Base-by-base conservation (phyloP, 805 yeast species). In the Lipomyces japonicus region DNA sequence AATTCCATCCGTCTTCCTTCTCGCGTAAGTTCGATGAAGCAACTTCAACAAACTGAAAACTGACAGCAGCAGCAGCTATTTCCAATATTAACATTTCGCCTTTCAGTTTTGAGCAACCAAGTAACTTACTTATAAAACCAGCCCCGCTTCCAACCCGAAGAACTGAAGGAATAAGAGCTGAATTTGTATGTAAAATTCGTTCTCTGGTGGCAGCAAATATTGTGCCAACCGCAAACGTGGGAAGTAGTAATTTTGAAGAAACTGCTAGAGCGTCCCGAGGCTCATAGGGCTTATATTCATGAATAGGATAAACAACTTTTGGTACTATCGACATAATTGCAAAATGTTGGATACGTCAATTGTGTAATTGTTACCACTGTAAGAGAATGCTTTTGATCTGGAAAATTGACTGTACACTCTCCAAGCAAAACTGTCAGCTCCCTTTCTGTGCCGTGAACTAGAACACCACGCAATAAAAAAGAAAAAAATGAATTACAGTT, bases 11-110 rank as follows among this genome's bases (percentile, higher is more conserved):
- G 61, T 82, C 85, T 61, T 78, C 79, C 63, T 72, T 75, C 65
- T 79, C 80, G 62, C 86, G 73, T 60, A 83, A 66, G 65, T 83
- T 82, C 55, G 84, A 73, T 30, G 77, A 55, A 22, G 77, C 71
- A 38, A 77, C 65, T 25, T 71, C 69, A 6, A 66, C 66, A 56
- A 73, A 66, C 39, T 66, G 65, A 62, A 65, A 75, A 6, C 78
- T 75, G 25, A 78, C 73, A 39, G 81, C 80, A 21, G 73, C 73
- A 10, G 80, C 72, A 39, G 80, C 76, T 51, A 76, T 39, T 70
- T 66, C n/a, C n/a, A n/a, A n/a, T n/a, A n/a, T n/a, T n/a, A n/a
- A n/a, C n/a, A n/a, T n/a, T n/a, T n/a, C n/a, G n/a, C n/a, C n/a
- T n/a, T n/a, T n/a, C n/a, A n/a, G n/a, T n/a, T n/a, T n/a, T n/a